Conservation (phyloP, 371 early-diverging fungal genomes). For the Actinomucor elegans region DNA sequence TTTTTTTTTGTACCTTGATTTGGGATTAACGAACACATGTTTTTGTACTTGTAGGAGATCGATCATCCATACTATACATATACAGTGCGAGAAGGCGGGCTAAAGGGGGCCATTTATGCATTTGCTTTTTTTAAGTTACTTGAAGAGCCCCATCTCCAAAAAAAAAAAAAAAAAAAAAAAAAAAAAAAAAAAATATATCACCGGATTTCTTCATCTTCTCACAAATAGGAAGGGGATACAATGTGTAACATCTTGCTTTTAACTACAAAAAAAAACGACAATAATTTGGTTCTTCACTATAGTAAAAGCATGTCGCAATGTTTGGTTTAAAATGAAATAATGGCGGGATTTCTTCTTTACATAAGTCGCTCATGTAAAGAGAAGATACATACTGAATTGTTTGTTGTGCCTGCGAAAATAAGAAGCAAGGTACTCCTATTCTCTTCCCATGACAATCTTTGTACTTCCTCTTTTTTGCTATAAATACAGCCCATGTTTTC, state of each 20-base stretch:
- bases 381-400: neutral
- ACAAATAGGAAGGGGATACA: too few relatives aligned
- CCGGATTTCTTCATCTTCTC: too few relatives aligned
- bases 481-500: neutral
- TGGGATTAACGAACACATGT: too few relatives aligned
- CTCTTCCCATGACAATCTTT: conserved; percentile 19
- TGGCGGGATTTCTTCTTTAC: conserved; percentile 3
- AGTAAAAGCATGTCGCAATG: neutral
- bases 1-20: too few relatives aligned
- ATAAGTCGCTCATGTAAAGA: neutral
- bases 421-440: neutral
- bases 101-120: too few relatives aligned
- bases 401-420: conserved; percentile 2
- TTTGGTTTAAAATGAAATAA: neutral
- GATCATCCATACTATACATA: too few relatives aligned
- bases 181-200: too few relatives aligned
- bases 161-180: too few relatives aligned
- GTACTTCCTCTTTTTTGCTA: neutral
- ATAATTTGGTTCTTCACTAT: neutral
- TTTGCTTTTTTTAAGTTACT: too few relatives aligned
- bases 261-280: conserved; percentile 3
- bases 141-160: too few relatives aligned
- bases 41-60: too few relatives aligned
- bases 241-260: neutral
- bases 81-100: too few relatives aligned